Evolutionary conservation across 768 basidiomycete species (phyloP), one percentile per base, ranked within the genome.

Genomic region (Suillus fuscotomentosus): DNA sequence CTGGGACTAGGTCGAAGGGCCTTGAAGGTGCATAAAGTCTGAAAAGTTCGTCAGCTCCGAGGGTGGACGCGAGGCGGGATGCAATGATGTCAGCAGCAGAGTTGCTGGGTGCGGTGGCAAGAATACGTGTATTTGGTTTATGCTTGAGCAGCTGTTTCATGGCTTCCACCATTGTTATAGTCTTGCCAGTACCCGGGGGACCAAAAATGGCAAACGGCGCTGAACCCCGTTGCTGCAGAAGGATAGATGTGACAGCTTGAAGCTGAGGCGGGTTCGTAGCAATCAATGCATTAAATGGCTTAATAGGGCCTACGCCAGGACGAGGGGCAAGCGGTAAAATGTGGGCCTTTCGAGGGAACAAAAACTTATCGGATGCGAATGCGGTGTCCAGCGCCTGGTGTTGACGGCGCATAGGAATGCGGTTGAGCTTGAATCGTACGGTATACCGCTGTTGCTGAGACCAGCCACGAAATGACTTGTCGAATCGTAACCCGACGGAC

Each of bases 171-270:
- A 86, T 77, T 0, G 87, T 89, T 27, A 88, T 80, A 0, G 88
- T 89, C 72, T 90, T 90, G 0, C 88, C 88, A 0, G 88, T 89
- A 9, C 86, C 87, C 72, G 71, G 87, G 85, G 88, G 87, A 22
- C 87, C 88, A 71, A 86, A 88, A 17, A 89, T 76, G 15, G 86
- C 73, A 67, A 89, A 88, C 0, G 87, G 88, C 1, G 78, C 70
- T 6, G 82, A 78, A 0, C 87, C 86, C 0, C 78, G 75, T 15
- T 76, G 72, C 41, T 77, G 80, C 41, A 74, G 66, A 5, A 81
- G 70, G 51, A 88, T 84, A 0, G 83, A 78, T 5, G 72, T 68
- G 0, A 88, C 84, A 0, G 86, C 83, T 61, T 77, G 77, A 7
- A 81, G 67, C 66, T 88, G 87, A 43, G 80, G 76, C 0, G 70